phyloP scores from a whole-genome alignment of 495 filamentous ascomycete genomes.

The Diplogelasinospora grovesii region DNA sequence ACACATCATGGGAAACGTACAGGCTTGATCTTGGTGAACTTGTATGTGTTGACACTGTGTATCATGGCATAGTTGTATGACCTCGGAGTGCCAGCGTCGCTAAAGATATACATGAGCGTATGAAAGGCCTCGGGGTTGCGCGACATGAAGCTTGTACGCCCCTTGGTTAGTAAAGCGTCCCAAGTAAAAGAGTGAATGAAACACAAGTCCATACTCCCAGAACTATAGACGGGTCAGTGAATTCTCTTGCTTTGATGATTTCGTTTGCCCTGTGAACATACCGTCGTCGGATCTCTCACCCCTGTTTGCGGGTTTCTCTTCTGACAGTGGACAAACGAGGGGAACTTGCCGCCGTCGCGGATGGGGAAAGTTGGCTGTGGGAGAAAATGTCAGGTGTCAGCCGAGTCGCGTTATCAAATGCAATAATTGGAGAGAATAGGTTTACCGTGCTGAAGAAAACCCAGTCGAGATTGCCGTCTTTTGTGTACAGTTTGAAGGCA shows the following conservation, averaged over 20 bases:
- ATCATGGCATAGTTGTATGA: constrained; percentile 64
- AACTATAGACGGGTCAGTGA: too few species aligned
- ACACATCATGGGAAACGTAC: constrained; percentile 56
- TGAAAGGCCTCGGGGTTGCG: constrained; percentile 60
- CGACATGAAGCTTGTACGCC: too few species aligned
- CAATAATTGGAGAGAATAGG: too few species aligned
- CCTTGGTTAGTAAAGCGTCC: too few species aligned
- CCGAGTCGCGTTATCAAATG: too few species aligned
- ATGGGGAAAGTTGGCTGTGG: constrained; percentile 65
- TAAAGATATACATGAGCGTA: constrained; percentile 65
- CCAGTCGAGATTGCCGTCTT: constrained; percentile 69
- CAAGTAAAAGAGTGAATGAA: too few species aligned
- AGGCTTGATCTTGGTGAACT: constrained; percentile 52
- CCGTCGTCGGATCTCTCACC: constrained; percentile 46
- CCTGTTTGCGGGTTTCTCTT: constrained; percentile 66
- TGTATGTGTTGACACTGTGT: constrained; percentile 65
- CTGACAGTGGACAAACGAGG: constrained; percentile 67
- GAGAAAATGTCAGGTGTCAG: too few species aligned
- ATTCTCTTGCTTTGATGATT: too few species aligned
- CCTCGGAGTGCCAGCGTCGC: constrained; percentile 61
- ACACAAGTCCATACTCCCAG: too few species aligned
- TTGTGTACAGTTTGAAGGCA: constrained; percentile 70
- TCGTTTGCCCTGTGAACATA: too few species aligned
- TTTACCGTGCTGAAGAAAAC: constrained; percentile 56
- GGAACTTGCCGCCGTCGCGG: constrained; percentile 67